Conservation (phyloP, 2,329 filamentous ascomycete genomes). For the Scedosporium dehoogii region DNA sequence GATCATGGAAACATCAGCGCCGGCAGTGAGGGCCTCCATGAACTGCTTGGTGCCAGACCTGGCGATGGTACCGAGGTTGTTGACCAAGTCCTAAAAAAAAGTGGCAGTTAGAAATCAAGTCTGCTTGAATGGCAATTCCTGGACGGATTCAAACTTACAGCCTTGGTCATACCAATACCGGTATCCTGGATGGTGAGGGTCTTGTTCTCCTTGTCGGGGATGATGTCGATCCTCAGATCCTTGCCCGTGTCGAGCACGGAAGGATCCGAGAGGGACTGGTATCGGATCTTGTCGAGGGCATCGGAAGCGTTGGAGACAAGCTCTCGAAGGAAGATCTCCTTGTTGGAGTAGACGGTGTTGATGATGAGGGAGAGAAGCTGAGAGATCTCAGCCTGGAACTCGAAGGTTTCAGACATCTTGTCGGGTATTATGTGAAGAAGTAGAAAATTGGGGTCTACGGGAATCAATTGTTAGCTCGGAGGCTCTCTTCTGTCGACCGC, state of each 20-base stretch:
- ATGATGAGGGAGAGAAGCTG: constrained; percentile 99
- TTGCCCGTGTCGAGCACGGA: constrained; percentile 96
- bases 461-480: not conserved
- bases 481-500: not conserved
- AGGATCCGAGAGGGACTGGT: constrained; percentile 94
- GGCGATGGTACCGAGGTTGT: constrained; percentile 99
- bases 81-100: constrained; percentile 89
- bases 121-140: constrained; percentile 1
- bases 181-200: constrained; percentile 95
- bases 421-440: constrained; percentile 6
- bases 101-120: constrained; percentile 24
- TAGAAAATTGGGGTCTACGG: constrained; percentile 5
- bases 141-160: constrained; percentile 52
- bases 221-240: constrained; percentile 98
- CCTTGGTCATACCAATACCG: constrained; percentile 99
- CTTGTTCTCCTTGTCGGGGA: constrained; percentile 95
- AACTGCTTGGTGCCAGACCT: constrained; percentile 99
- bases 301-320: constrained; percentile 97
- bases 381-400: constrained; percentile 99
- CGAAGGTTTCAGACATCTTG: constrained; percentile 72
- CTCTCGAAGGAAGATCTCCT: constrained; percentile 99
- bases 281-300: constrained; percentile 99
- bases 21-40: constrained; percentile 97
- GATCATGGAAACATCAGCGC: constrained; percentile 99
- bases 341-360: constrained; percentile 99